Conservation (phyloP, 2,329 filamentous ascomycete species). For the Colletotrichum paranaense region DNA sequence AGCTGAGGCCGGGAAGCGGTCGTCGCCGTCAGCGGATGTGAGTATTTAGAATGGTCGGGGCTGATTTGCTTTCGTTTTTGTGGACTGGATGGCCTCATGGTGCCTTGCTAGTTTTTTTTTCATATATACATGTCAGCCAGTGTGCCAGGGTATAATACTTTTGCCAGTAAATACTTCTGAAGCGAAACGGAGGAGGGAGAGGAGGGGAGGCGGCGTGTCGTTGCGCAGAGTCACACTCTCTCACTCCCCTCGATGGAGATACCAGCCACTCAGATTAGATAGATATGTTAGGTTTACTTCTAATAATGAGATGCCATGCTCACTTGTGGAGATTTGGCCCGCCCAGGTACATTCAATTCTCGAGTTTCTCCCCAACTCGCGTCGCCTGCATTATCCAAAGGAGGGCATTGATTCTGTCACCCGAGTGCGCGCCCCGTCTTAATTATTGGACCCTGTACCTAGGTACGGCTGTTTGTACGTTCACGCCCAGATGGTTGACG, state of each 20-base stretch:
- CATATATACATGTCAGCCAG: background rate
- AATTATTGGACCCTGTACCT: too few relatives aligned
- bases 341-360: background rate
- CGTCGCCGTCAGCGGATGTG: slow-evolving; percentile 20
- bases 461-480: background rate
- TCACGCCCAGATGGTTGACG: too few relatives aligned
- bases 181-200: background rate
- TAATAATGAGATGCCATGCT: background rate
- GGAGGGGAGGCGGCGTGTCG: background rate
- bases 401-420: too few relatives aligned
- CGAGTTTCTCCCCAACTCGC: background rate
- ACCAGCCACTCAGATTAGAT: slow-evolving; percentile 26
- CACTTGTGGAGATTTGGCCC: slow-evolving; percentile 11
- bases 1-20: slow-evolving; percentile 7
- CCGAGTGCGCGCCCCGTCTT: too few relatives aligned
- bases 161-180: slow-evolving; percentile 19
- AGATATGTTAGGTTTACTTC: slow-evolving; percentile 2
- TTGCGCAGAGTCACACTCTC: background rate
- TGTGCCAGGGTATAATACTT: slow-evolving; percentile 13
- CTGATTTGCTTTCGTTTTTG: background rate
- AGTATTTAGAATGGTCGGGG: background rate
- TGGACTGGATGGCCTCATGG: background rate
- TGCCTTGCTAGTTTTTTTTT: background rate
- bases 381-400: too few relatives aligned
- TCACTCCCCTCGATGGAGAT: slow-evolving; percentile 2